These are phyloP conservation scores for Globisporangium lucens DNA, from an alignment of 352 stramenopile species.

Conservation along the genomic window DNA sequence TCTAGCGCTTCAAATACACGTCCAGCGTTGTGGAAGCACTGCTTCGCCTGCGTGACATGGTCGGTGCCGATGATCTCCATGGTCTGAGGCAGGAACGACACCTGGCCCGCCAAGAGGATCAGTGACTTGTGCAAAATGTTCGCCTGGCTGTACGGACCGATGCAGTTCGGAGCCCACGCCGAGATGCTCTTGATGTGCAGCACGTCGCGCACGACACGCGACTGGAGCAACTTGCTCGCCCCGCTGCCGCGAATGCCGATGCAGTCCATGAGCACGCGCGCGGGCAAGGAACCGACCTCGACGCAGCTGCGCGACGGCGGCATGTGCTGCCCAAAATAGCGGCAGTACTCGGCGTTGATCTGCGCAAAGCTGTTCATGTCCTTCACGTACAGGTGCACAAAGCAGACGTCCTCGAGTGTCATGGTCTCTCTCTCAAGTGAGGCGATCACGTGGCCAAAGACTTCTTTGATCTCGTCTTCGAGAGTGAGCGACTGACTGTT, in stretches of 20 bases:
- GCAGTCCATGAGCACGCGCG: constrained; percentile 89
- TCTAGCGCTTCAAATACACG: constrained; percentile 71
- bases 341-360: constrained; percentile 94
- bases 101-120: constrained; percentile 96
- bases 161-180: constrained; percentile 97
- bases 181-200: constrained; percentile 97
- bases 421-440: constrained; percentile 38
- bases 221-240: constrained; percentile 49
- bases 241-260: constrained; percentile 81
- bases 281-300: constrained; percentile 65
- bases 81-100: constrained; percentile 92
- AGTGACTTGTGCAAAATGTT: constrained; percentile 91
- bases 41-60: constrained; percentile 37
- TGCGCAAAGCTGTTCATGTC: constrained; percentile 93
- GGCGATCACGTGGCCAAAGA: constrained; percentile 40
- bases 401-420: constrained; percentile 90
- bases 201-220: constrained; percentile 74
- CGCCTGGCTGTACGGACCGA: constrained; percentile 98
- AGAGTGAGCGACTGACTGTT: constrained; percentile 36
- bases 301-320: constrained; percentile 89
- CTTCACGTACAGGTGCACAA: constrained; percentile 96
- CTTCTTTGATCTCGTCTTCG: constrained; percentile 57
- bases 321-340: constrained; percentile 82
- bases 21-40: constrained; percentile 65
- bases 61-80: constrained; percentile 87